Evolutionary conservation across 2,329 filamentous ascomycete species (phyloP).

Genomic region (Aspergillus transmontanensis): DNA sequence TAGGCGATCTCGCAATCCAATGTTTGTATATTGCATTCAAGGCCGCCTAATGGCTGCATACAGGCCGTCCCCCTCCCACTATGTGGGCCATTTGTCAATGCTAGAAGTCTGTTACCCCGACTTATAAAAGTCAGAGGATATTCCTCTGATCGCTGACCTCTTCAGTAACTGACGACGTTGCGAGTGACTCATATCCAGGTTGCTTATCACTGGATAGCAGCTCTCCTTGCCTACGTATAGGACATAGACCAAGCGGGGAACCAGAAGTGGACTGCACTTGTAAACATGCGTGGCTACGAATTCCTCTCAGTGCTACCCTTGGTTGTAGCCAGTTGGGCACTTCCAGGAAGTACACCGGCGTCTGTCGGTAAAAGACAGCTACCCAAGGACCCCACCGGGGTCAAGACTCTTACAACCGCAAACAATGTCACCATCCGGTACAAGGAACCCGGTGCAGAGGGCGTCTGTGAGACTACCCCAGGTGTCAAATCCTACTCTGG

Average conservation of each 20-base stretch:
- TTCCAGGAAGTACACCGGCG: slow-evolving; percentile 11
- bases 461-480: slow-evolving; percentile 57
- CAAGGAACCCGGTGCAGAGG: slow-evolving; percentile 57
- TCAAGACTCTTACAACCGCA: slow-evolving; percentile 42
- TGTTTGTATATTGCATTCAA: not conserved
- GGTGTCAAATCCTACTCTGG: slow-evolving; percentile 60
- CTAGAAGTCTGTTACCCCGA: not conserved
- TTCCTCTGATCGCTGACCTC: not conserved
- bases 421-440: slow-evolving; percentile 58
- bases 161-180: not conserved
- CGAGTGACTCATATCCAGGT: not conserved
- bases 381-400: slow-evolving; percentile 39
- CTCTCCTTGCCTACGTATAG: not conserved
- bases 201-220: not conserved
- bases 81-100: not conserved
- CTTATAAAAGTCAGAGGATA: slow-evolving; percentile 5
- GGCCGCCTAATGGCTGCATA: not conserved
- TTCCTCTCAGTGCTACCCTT: slow-evolving; percentile 27
- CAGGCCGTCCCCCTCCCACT: slow-evolving; percentile 8
- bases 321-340: slow-evolving; percentile 17
- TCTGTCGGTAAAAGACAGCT: slow-evolving; percentile 33
- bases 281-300: slow-evolving; percentile 25
- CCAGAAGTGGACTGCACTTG: not conserved
- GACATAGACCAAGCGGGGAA: not conserved
- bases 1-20: not conserved